Conservation (phyloP, 345 rosid genomes). For the Eucalyptus rudis region DNA sequence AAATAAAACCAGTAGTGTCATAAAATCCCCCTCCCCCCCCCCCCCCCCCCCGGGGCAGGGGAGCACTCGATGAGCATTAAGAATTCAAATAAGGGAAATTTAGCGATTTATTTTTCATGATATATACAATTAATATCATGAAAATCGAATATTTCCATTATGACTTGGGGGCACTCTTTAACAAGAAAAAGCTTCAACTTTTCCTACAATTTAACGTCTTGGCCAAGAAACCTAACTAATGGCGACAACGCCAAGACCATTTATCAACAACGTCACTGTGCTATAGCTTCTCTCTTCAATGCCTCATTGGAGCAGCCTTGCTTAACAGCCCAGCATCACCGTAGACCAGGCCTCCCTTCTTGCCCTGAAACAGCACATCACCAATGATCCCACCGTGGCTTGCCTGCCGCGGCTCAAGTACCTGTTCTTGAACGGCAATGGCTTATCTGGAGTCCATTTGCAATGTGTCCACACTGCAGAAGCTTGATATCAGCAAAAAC, state of each 20-base stretch:
- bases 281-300: background rate
- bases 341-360: background rate
- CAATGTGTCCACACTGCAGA: background rate
- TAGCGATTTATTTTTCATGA: too few relatives aligned
- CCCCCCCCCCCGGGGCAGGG: too few relatives aligned
- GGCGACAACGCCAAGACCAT: background rate
- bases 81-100: background rate
- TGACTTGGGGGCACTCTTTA: background rate
- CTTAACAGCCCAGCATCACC: background rate
- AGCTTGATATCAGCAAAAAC: background rate
- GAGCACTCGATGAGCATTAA: background rate
- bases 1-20: background rate
- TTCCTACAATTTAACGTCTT: background rate
- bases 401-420: background rate
- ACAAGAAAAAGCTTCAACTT: background rate
- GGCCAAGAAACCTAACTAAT: background rate
- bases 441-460: background rate
- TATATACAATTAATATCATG: too few relatives aligned
- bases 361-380: background rate
- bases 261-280: background rate
- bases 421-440: background rate
- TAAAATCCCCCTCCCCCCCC: background rate
- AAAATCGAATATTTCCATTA: background rate
- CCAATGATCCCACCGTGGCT: background rate
- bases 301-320: background rate